Conservation (phyloP, 495 filamentous ascomycete species). For the Aspergillus diversus region DNA sequence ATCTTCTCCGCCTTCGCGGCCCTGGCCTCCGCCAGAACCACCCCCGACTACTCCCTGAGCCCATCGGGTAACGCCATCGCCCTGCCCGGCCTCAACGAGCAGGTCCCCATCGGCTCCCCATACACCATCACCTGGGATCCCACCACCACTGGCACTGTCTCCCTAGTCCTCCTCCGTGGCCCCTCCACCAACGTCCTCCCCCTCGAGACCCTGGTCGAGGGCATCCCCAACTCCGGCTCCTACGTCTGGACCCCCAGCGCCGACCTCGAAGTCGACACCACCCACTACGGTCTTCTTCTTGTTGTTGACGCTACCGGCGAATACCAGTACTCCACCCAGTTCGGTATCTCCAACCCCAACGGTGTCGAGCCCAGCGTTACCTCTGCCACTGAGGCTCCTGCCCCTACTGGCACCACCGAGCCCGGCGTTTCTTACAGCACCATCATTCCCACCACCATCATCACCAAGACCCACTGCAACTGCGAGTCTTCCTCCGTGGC, state of each 20-base stretch:
- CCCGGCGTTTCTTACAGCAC: background rate
- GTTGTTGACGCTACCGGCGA: slow-evolving; percentile 63
- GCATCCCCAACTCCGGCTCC: slow-evolving; percentile 59
- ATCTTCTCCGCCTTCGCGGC: slow-evolving; percentile 53
- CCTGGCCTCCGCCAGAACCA: slow-evolving; percentile 56
- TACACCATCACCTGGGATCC: slow-evolving; percentile 66
- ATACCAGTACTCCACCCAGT: slow-evolving; percentile 74
- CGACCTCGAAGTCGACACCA: slow-evolving; percentile 49
- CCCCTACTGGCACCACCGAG: slow-evolving; percentile 11
- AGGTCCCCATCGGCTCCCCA: slow-evolving; percentile 57
- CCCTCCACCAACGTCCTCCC: slow-evolving; percentile 59
- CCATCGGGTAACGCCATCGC: slow-evolving; percentile 62
- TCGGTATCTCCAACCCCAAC: slow-evolving; percentile 61
- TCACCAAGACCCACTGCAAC: slow-evolving; percentile 26
- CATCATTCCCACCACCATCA: slow-evolving; percentile 26
- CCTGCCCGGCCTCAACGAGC: slow-evolving; percentile 53
- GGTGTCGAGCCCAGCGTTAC: slow-evolving; percentile 27
- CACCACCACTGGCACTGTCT: slow-evolving; percentile 53
- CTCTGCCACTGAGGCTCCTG: slow-evolving; percentile 23
- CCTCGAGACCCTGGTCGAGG: slow-evolving; percentile 57
- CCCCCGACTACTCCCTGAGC: slow-evolving; percentile 48
- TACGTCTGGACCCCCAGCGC: slow-evolving; percentile 61
- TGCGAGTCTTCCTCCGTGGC: background rate
- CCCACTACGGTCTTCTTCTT: slow-evolving; percentile 68
- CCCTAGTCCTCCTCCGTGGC: slow-evolving; percentile 66